phyloP scores from a whole-genome alignment of 1,139 yeast genomes.

The Magnusiomyces paraingens region DNA sequence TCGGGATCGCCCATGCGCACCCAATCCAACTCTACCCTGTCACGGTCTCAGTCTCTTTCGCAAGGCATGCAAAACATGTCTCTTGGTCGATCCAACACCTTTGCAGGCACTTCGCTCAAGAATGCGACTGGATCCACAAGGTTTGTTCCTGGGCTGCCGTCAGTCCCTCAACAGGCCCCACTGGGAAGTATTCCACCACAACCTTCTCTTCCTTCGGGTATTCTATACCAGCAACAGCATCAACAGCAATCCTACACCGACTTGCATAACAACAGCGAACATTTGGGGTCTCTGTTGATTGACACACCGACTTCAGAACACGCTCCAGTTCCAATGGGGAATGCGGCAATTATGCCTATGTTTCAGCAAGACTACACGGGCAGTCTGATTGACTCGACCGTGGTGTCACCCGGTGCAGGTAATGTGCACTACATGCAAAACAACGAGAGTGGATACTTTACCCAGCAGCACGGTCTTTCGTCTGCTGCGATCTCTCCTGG shows the following conservation, averaged over 20 bases:
- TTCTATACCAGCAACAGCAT: not conserved
- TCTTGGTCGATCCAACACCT: slow-evolving; percentile 3
- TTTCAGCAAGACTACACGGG: not conserved
- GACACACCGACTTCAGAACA: not conserved
- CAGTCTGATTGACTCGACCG: not conserved
- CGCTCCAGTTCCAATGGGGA: not conserved
- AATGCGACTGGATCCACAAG: not conserved
- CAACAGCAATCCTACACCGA: not conserved
- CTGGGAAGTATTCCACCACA: not conserved
- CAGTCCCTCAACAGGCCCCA: slow-evolving; percentile 1
- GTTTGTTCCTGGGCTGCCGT: not conserved
- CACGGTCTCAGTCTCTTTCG: slow-evolving; percentile 13
- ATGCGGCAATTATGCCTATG: not conserved
- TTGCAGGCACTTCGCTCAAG: not conserved
- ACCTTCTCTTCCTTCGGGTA: not conserved
- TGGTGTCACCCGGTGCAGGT: not conserved
- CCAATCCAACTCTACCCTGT: not conserved
- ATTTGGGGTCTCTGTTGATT: not conserved
- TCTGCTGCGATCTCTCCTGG: not conserved
- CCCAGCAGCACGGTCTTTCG: not conserved
- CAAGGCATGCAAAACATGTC: slow-evolving; percentile 11
- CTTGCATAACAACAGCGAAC: not conserved
- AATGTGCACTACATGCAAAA: not conserved
- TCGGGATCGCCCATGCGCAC: not conserved
- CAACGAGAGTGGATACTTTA: slow-evolving; percentile 1